phyloP scores from a whole-genome alignment of 2,329 filamentous ascomycete genomes.

The Nemania serpens region DNA sequence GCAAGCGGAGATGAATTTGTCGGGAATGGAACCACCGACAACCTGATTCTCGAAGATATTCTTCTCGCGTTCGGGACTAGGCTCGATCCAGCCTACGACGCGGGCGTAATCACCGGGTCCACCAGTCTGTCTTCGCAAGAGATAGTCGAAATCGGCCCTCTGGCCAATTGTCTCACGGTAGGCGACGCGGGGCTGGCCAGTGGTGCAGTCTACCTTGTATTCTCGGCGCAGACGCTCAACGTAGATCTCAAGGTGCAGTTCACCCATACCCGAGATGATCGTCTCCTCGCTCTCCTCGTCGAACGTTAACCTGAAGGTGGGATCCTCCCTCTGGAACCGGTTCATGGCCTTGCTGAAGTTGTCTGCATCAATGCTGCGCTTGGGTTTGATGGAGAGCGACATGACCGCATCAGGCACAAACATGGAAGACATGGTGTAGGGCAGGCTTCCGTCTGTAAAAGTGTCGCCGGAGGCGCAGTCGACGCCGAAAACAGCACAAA shows the following conservation, averaged over 20 bases:
- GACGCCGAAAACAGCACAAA: constrained; percentile 97
- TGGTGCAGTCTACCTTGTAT: constrained; percentile 94
- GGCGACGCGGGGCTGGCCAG: constrained; percentile 94
- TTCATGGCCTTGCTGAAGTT: constrained; percentile 99
- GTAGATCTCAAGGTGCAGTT: constrained; percentile 95
- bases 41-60: constrained; percentile 89
- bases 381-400: constrained; percentile 95
- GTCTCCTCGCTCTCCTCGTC: constrained; percentile 93
- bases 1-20: constrained; percentile 94
- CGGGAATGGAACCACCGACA: constrained; percentile 85
- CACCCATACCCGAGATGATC: constrained; percentile 98
- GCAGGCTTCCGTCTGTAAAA: constrained; percentile 90
- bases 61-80: constrained; percentile 70
- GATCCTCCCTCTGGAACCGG: constrained; percentile 97
- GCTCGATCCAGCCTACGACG: constrained; percentile 90
- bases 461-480: constrained; percentile 98
- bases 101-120: constrained; percentile 95
- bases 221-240: constrained; percentile 95
- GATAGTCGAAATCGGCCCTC: constrained; percentile 84
- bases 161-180: constrained; percentile 92
- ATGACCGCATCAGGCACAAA: constrained; percentile 98
- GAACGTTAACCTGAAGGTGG: constrained; percentile 93
- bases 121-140: constrained; percentile 93
- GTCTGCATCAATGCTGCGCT: constrained; percentile 85
- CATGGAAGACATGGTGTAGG: constrained; percentile 98